These are phyloP conservation scores for Akanthomyces muscarius DNA, from an alignment of 2,329 filamentous ascomycete genomes.

Conservation along the genomic window DNA sequence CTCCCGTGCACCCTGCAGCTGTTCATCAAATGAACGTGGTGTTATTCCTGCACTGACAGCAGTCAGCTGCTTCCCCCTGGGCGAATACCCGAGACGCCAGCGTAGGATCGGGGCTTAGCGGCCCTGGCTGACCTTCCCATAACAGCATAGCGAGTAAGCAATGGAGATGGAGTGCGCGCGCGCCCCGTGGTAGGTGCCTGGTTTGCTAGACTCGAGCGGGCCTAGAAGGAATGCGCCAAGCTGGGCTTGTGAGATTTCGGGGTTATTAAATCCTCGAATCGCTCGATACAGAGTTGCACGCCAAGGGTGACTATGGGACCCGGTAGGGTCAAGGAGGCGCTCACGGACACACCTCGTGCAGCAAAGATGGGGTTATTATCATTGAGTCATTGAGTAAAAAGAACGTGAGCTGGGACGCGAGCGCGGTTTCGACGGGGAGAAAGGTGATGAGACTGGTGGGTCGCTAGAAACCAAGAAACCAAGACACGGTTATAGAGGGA, in stretches of 20 bases:
- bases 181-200: background rate
- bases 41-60: background rate
- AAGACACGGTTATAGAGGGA: background rate
- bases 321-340: background rate
- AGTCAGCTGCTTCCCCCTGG: background rate
- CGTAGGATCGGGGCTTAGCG: slow-evolving; percentile 3
- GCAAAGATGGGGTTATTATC: background rate
- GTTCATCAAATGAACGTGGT: background rate
- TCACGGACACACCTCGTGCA: background rate
- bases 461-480: background rate
- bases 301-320: background rate
- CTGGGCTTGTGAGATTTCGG: slow-evolving; percentile 11
- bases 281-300: background rate
- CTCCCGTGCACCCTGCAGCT: background rate
- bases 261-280: slow-evolving; percentile 15
- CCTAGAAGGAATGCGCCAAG: background rate
- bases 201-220: background rate
- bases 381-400: too few species aligned
- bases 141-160: slow-evolving; percentile 14
- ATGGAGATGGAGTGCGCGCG: background rate
- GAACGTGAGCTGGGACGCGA: too few species aligned
- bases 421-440: background rate
- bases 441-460: background rate
- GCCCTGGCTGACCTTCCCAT: slow-evolving; percentile 3
- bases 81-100: background rate